Base-by-base conservation (phyloP, 768 basidiomycete genomes). In the Lactifluus rugatus region DNA sequence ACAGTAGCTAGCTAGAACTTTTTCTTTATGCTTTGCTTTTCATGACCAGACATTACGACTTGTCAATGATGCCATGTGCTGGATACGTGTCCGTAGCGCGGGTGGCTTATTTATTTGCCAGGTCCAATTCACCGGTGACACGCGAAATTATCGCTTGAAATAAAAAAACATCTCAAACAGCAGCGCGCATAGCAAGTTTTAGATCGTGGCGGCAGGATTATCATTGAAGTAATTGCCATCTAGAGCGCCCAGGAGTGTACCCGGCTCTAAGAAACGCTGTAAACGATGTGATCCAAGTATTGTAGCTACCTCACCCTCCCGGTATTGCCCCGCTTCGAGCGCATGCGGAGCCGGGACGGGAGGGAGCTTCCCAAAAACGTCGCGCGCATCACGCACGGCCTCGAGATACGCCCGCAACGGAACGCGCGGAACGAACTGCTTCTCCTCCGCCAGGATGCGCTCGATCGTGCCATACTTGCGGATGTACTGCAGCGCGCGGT, bases 401-500 rank as follows among this genome's bases (percentile, higher is more conserved):
- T 75, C 75, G 3, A 93, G 70, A 66, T 93, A 93, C 11, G 71
- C 75, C 2, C 75, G 67, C 13, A 66, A 59, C 1, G 81, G 70
- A 11, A 78, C 57, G 17, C 75, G 76, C 1, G 80, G 82, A 2
- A 74, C 72, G 65, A 77, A 85, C 66, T 77, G 81, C 28, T 52
- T 58, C 64, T 79, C 78, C 16, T 67, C 66, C 60, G 78, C 73
- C 19, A 93, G 70, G 32, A 92, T 74, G 6, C 75, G 71, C 69
- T 93, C 90, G 63, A 95, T 93, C 7, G 79, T 76, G 4, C 82
- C 82, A 67, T 92, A 72, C 62, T 80, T 73, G 50, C 77, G 78
- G 51, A 95, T 89, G 62, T 87, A 81, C 64, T 82, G 83, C 65
- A 90, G 81, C 1, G 91, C 91, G 2, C 83, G 83, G 0, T 73